phyloP scores from a whole-genome alignment of 495 filamentous ascomycete species.

The Aspergillus bridgeri region DNA sequence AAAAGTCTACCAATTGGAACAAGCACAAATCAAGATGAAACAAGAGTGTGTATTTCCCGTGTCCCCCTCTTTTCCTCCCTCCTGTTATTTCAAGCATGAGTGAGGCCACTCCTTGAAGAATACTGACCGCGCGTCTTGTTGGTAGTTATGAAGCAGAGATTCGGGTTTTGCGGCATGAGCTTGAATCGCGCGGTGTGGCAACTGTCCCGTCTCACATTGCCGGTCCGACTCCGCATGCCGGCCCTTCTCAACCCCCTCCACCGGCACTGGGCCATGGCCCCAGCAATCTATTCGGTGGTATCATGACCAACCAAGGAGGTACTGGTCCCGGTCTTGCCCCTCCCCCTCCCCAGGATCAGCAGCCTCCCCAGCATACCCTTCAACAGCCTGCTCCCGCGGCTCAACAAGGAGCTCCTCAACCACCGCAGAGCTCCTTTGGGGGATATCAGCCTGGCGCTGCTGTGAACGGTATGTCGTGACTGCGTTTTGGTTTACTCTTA shows the following conservation, averaged over 20 bases:
- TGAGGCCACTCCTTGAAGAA: not conserved
- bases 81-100: not conserved
- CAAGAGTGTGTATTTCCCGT: constrained; percentile 63
- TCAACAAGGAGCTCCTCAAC: constrained; percentile 61
- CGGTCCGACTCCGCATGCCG: constrained; percentile 65
- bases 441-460: constrained; percentile 61
- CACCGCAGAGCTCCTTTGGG: constrained; percentile 54
- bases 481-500: constrained; percentile 15
- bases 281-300: constrained; percentile 87
- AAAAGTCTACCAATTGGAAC: constrained; percentile 87
- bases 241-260: constrained; percentile 76
- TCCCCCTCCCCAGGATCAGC: constrained; percentile 65
- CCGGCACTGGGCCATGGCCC: constrained; percentile 88
- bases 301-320: constrained; percentile 86
- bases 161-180: constrained; percentile 75
- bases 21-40: constrained; percentile 81
- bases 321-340: constrained; percentile 87
- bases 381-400: constrained; percentile 57
- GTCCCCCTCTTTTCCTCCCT: not conserved
- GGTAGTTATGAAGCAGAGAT: constrained; percentile 92
- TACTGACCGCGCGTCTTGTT: not conserved
- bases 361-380: constrained; percentile 57
- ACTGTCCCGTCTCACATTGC: constrained; percentile 60
- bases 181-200: constrained; percentile 79
- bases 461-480: constrained; percentile 60